Evolutionary conservation across 768 basidiomycete species (phyloP), one percentile per base, ranked within the genome.

Genomic region (Leccinum variicolor): DNA sequence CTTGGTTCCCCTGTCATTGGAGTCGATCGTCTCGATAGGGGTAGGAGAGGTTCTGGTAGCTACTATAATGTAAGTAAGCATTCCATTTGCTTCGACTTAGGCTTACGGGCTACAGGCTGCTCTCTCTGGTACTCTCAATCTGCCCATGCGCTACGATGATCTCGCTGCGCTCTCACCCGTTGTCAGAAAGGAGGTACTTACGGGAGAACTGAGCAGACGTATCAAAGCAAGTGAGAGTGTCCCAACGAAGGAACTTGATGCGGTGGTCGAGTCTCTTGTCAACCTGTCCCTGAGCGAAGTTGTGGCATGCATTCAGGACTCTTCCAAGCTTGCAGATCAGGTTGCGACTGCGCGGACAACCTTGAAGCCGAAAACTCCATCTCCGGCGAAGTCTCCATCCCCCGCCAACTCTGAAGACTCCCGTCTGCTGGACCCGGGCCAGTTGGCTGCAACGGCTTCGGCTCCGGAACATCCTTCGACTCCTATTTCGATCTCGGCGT

Each of bases 381-480:
- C 77, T 3, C 78, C 81, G 4, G 75, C 77, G 39, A 81, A 84
- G 65, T 83, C 86, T 0, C 80, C 81, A 1, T 75, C 81, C 4
- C 75, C 76, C 0, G 81, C 84, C 9, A 74, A 75, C 31, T 87
- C 87, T 6, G 89, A 89, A 61, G 87, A 89, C 69, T 90, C 90
- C 1, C 80, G 84, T 29, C 71, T 85, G n/a, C 75, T 87, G 28
- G 87, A 89, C 62, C 79, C 83, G 6, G 82, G 78, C 55, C 78
- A 82, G 7, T 72, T 84, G 23, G 82, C 82, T 60, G 87, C 89
- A 2, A 91, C 89, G 4, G 92, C 91, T 3, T 90, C 89, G 50
- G 91, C 91, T n/a, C 92, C 92, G 0, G 92, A 94, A 66, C 91
- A 92, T 60, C 92, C 92, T 0, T 90, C 88, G 7, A 93, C 92